Conservation (phyloP, 2,329 filamentous ascomycete genomes). For the Fusarium goolgardi region DNA sequence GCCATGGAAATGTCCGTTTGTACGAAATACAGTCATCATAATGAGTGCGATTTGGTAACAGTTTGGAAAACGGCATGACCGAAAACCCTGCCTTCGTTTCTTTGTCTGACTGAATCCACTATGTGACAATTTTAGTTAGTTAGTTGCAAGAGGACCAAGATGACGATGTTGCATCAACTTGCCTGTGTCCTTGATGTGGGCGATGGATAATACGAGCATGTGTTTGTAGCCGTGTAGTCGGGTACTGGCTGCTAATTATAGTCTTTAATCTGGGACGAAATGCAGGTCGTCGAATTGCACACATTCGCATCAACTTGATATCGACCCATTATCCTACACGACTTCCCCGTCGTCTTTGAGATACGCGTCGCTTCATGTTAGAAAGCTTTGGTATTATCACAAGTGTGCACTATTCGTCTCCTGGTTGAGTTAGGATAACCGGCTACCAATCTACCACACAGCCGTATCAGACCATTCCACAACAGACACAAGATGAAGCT, state of each 20-base stretch:
- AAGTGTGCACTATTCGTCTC: too few species aligned
- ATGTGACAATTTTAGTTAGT: not conserved
- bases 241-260: not conserved
- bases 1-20: not conserved
- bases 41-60: not conserved
- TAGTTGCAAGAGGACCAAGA: not conserved
- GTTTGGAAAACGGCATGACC: not conserved
- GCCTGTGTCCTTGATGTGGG: not conserved
- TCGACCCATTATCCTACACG: too few species aligned
- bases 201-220: not conserved
- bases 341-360: too few species aligned
- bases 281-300: too few species aligned
- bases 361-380: too few species aligned
- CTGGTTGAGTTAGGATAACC: accelerated
- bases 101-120: not conserved
- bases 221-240: not conserved
- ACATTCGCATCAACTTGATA: too few species aligned
- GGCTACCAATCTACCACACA: accelerated
- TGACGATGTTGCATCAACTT: not conserved
- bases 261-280: too few species aligned
- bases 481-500: not conserved
- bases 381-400: too few species aligned
- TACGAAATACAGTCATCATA: not conserved
- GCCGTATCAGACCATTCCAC: not conserved
- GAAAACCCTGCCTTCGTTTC: not conserved